Percentiles rank a stretch among this genome's conserved stretches.
Evolutionary conservation across 2,329 filamentous ascomycete genomes (phyloP).

Genomic region (Didymella segeticola): DNA sequence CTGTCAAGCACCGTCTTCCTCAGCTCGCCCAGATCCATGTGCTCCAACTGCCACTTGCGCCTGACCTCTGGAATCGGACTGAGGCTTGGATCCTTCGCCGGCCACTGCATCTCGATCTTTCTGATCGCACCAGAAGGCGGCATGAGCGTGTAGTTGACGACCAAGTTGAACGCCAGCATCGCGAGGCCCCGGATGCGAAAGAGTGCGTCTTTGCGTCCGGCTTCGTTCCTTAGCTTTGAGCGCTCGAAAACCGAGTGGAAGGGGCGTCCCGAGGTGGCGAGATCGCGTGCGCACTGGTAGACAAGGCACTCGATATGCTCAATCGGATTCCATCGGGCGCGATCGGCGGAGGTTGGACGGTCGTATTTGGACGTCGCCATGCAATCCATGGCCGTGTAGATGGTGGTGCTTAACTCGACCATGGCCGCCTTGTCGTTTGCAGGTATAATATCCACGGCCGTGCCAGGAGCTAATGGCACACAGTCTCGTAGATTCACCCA

Average conservation of each 20-base stretch:
- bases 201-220: neutral
- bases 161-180: neutral
- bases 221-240: neutral
- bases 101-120: neutral
- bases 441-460: neutral
- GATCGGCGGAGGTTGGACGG: neutral
- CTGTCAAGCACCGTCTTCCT: no score
- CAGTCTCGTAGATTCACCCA: neutral
- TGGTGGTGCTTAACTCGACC: neutral
- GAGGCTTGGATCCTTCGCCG: neutral
- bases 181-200: neutral
- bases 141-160: neutral
- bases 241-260: neutral
- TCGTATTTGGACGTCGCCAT: neutral
- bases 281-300: no score
- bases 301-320: no score
- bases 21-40: slow-evolving; percentile 16
- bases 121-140: neutral
- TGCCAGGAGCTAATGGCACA: neutral
- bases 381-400: neutral
- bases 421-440: neutral
- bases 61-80: neutral
- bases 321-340: no score
- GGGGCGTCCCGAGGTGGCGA: neutral
- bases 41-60: slow-evolving; percentile 22